Evolutionary conservation across 352 stramenopile genomes (phyloP).

Genomic region (Phytopythium delawarense): DNA sequence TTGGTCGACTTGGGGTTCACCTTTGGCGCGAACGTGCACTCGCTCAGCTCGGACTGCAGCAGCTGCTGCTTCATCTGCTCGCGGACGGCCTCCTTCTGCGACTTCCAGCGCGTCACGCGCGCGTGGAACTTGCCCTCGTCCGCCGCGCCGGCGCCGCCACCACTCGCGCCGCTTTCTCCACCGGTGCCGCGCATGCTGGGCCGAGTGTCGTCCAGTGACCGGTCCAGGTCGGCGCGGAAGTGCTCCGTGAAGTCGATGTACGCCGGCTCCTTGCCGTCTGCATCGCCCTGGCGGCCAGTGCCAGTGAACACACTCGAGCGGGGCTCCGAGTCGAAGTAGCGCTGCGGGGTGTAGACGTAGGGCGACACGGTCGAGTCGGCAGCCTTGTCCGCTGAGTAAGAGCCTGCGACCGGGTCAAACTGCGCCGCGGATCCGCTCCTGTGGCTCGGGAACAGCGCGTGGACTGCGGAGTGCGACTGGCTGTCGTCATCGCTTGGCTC

Average conservation of each 20-base stretch:
- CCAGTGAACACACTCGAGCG: neutral
- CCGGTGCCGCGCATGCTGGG: conserved; percentile 2
- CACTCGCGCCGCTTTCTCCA: conserved; percentile 6
- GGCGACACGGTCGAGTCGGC: neutral
- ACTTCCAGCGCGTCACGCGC: conserved; percentile 73
- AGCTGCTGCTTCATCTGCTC: conserved; percentile 81
- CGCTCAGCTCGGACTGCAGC: conserved; percentile 62
- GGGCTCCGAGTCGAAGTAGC: conserved; percentile 3
- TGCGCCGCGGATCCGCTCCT: neutral
- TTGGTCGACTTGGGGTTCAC: conserved; percentile 76
- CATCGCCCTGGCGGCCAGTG: neutral
- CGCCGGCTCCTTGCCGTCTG: conserved; percentile 16
- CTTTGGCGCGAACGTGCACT: conserved; percentile 74
- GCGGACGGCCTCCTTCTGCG: conserved; percentile 67
- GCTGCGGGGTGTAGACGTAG: conserved; percentile 29
- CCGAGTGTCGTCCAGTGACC: conserved; percentile 1
- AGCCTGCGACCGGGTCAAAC: neutral
- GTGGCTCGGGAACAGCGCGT: conserved; percentile 2
- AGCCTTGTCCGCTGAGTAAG: neutral
- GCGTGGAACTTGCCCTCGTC: conserved; percentile 59
- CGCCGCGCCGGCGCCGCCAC: conserved; percentile 14
- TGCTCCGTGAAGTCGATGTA: conserved; percentile 52
- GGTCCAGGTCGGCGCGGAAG: conserved; percentile 34
- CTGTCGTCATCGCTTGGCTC: neutral
- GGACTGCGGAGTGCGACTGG: conserved; percentile 6